Percentiles rank a stretch among this genome's conserved stretches.
phyloP scores from a whole-genome alignment of 176 grass and related monocot genomes.

The Bromus sterilis region DNA sequence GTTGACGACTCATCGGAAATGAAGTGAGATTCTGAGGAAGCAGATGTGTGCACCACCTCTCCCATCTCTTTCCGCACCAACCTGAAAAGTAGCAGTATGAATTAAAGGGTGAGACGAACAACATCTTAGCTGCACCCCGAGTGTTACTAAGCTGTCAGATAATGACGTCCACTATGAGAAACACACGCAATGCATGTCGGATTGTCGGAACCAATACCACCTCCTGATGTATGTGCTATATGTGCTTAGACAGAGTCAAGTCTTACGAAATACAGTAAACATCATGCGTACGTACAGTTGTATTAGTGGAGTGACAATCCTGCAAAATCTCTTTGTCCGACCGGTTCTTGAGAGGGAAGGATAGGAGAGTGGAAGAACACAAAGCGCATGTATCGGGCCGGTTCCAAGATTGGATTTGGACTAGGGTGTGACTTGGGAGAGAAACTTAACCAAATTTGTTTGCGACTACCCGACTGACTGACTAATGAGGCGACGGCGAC shows the following conservation, averaged over 20 bases:
- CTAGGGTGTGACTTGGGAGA: conserved; percentile 6
- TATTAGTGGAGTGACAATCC: neutral
- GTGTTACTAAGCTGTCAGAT: conserved; percentile 42
- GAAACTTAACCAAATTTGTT: conserved; percentile 10
- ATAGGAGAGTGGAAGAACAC: neutral
- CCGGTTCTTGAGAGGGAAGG: neutral
- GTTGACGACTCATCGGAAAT: neutral
- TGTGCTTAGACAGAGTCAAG: neutral
- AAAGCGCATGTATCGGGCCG: neutral
- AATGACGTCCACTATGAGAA: conserved; percentile 30
- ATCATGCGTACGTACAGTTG: neutral
- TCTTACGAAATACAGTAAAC: neutral
- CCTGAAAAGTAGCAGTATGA: conserved; percentile 18
- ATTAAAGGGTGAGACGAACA: conserved; percentile 3
- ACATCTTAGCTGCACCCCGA: conserved; percentile 27
- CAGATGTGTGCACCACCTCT: neutral
- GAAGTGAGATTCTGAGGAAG: neutral
- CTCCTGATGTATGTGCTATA: neutral
- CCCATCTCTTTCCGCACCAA: conserved; percentile 27
- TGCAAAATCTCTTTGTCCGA: neutral
- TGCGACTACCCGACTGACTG: conserved; percentile 1
- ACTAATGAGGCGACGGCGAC: neutral
- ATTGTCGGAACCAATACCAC: neutral
- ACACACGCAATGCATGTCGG: neutral
- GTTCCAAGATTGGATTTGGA: neutral